These are phyloP conservation scores for Gremmenia infestans DNA, from an alignment of 2,329 filamentous ascomycete species.

Conservation along the genomic window DNA sequence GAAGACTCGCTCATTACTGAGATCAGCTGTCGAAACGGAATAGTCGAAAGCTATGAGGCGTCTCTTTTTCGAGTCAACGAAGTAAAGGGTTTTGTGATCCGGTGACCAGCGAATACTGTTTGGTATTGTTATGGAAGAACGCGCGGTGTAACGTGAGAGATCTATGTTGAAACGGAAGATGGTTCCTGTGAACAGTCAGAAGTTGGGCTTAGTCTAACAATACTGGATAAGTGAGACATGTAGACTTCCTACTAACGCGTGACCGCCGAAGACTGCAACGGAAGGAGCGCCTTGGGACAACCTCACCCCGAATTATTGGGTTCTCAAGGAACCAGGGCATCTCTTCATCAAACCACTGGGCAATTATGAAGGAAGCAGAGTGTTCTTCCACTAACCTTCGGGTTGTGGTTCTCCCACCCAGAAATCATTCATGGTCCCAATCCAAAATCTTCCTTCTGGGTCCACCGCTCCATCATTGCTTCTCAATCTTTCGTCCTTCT, in stretches of 20 bases:
- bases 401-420: constrained; percentile 31
- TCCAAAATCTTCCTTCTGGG: constrained; percentile 75
- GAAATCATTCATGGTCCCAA: constrained; percentile 83
- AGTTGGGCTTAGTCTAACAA: neutral
- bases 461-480: constrained; percentile 84
- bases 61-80: constrained; percentile 70
- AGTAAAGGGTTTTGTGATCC: constrained; percentile 63
- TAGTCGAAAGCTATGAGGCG: constrained; percentile 75
- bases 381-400: constrained; percentile 29
- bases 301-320: neutral
- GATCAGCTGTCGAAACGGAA: constrained; percentile 54
- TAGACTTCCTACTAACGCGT: neutral
- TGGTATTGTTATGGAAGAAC: constrained; percentile 67
- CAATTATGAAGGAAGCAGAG: neutral
- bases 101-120: constrained; percentile 81
- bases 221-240: neutral
- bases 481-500: constrained; percentile 44
- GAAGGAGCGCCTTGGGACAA: neutral
- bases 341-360: neutral
- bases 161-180: constrained; percentile 67
- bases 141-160: constrained; percentile 53
- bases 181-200: constrained; percentile 46
- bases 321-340: neutral
- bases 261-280: neutral
- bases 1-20: constrained; percentile 66